Evolutionary conservation across 2,329 filamentous ascomycete species (phyloP), one percentile per base, ranked within the genome.

Genomic region (Colletotrichum paranaense): DNA sequence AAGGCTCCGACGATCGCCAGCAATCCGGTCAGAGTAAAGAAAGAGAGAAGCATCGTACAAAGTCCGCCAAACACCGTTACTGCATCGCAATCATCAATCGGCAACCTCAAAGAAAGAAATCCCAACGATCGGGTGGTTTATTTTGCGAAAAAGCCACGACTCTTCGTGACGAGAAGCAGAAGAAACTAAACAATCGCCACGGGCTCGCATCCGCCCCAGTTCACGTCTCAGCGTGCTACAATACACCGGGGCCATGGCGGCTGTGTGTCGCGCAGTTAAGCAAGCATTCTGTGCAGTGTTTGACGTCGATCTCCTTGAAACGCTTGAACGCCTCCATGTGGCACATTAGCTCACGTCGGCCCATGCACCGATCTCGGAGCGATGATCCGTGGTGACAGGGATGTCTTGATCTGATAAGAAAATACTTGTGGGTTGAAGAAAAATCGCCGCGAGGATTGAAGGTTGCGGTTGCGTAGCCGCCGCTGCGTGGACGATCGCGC

Each of bases 251-350:
- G 42, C 42, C 24, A 46, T 5, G 28, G 67, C 53, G 56, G 67
- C 55, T 28, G 30, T 35, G 62, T 64, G 58, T 60, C 53, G 59
- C 32, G 70, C 28, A 70, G 67, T 19, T 28, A 14, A 58, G 56
- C 46, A 32, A 57, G 56, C 49, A 65, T 73, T n/a, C 67, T 38
- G 71, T 73, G 67, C 71, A 35, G 67, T 52, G 71, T 73, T 73
- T 73, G 71, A 73, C 57, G 67, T 71, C 67, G 56, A 62, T 73
- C 71, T 49, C 71, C 67, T 73, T 73, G 71, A 73, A 73, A 73
- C 71, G 67, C 62, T 38, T 55, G 49, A 28, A 42, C 62, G 71
- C 67, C 67, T 57, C 66, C 49, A 49, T 73, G 67, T 73, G 70
- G 70, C 67, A 28, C 38, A 49, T 60, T 70, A 60, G 56, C 60